Percentiles rank a stretch among this genome's conserved stretches.
Conservation (phyloP, 257 asterid species). For the Nyctanthes arbortristis region DNA sequence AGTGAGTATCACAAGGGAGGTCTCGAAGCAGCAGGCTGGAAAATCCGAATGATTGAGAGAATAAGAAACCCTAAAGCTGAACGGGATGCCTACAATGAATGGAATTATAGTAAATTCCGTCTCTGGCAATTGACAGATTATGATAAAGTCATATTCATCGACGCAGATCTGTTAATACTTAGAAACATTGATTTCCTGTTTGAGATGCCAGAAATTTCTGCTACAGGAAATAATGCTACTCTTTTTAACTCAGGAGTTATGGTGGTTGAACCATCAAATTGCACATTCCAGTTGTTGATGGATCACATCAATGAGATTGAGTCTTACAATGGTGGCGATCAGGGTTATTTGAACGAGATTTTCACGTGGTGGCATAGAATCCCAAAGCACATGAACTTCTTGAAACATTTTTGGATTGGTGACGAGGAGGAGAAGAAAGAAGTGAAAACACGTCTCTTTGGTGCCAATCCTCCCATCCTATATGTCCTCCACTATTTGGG, state of each 20-base stretch:
- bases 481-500: slow-evolving; percentile 87
- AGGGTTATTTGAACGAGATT: slow-evolving; percentile 82
- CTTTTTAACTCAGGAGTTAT: slow-evolving; percentile 91
- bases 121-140: slow-evolving; percentile 95
- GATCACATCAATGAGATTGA: slow-evolving; percentile 82
- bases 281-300: slow-evolving; percentile 80
- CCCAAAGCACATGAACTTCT: slow-evolving; percentile 83
- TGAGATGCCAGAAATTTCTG: slow-evolving; percentile 87
- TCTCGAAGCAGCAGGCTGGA: slow-evolving; percentile 88
- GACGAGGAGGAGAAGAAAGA: slow-evolving; percentile 68
- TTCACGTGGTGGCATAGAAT: slow-evolving; percentile 98
- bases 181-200: slow-evolving; percentile 86
- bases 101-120: slow-evolving; percentile 92
- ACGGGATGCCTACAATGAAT: slow-evolving; percentile 86
- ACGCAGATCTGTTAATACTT: slow-evolving; percentile 71
- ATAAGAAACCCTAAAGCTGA: slow-evolving; percentile 93
- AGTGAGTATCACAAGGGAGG: slow-evolving; percentile 75
- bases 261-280: slow-evolving; percentile 89
- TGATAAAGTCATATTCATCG: slow-evolving; percentile 84
- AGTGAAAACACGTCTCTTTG: slow-evolving; percentile 64
- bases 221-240: slow-evolving; percentile 83
- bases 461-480: slow-evolving; percentile 76
- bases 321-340: slow-evolving; percentile 94
- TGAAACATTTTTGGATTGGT: slow-evolving; percentile 84
- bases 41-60: slow-evolving; percentile 66